Base-by-base conservation (phyloP, 2,329 filamentous ascomycete species). In the Macrophomina phaseolina region DNA sequence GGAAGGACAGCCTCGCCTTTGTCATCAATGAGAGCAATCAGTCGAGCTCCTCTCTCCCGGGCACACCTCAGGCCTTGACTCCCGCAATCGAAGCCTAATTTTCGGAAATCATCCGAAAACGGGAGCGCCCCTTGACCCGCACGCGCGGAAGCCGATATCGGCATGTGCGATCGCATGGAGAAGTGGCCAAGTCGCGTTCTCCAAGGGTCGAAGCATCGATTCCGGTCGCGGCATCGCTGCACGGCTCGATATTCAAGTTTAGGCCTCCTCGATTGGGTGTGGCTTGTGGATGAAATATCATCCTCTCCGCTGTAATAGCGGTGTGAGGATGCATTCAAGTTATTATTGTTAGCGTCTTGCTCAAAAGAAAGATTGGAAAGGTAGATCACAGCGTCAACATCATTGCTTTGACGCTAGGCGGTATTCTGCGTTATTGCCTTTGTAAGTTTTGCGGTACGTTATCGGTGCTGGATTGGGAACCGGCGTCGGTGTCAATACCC, bases 31-130 rank as follows among this genome's bases (percentile, higher is more conserved):
- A 66, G 42, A 58, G 64, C 34, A 53, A 53, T 23, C 64, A 45
- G 30, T 51, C 64, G 14, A 48, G 63, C 51, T 48, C 63, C 14
- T 65, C 63, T 32, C 51, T 66, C 12, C 64, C 64, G 3, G 53
- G 42, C 28, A 58, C 52, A 12, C 64, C 64, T 12, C 32, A 23
- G 53, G 46, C 53, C 14, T 16, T 66, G 64, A 48, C 64, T 12
- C 64, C 64, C 38, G 64, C 64, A 14, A 66, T 66, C 53, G 64
- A 66, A 53, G 64, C 64, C 34, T 66, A 40, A 65, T 18, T 62
- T 55, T 34, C 2, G 14, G n/a, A 49, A 8, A 9, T 8, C 9
- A 8, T 32, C 5, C 45, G 58, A 62, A 49, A 62, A 62, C 46
- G 23, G 58, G 58, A 62, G 45, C 58, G 3, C 58, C 45, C 58